Percentiles rank a stretch among this genome's conserved stretches.
phyloP scores from a whole-genome alignment of 1,284 basidiomycete species.

The Cystobasidium sp. region DNA sequence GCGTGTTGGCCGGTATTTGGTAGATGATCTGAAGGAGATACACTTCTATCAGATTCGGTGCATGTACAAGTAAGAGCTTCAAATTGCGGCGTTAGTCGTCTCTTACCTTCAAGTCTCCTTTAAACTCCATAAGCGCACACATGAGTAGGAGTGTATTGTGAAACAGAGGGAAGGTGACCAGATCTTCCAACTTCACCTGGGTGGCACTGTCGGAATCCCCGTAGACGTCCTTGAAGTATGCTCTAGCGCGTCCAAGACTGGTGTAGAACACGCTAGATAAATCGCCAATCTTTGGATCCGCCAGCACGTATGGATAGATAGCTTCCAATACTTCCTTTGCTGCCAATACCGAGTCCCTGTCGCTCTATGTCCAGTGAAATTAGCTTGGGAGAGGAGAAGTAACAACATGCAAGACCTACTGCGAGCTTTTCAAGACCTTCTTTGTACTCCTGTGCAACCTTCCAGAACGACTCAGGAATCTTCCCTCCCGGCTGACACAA shows the following conservation, averaged over 20 bases:
- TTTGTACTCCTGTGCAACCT: constrained; percentile 7
- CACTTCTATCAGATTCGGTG: not conserved
- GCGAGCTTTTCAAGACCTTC: constrained; percentile 6
- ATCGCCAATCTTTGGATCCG: constrained; percentile 16
- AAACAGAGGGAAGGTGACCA: constrained; percentile 15
- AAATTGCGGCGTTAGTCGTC: not conserved
- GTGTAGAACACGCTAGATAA: constrained; percentile 14
- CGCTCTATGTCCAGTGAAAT: not conserved
- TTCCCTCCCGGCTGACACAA: not conserved
- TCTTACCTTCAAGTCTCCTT: constrained; percentile 11
- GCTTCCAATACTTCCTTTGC: constrained; percentile 3
- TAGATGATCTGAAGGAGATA: not conserved
- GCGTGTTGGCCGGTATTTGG: constrained; percentile 12
- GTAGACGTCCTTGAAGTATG: constrained; percentile 6
- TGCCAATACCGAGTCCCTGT: not conserved
- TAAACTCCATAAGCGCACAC: constrained; percentile 23
- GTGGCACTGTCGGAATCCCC: not conserved
- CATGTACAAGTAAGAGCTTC: not conserved
- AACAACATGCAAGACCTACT: not conserved
- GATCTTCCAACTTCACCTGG: not conserved
- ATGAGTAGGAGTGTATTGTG: constrained; percentile 12
- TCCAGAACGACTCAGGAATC: constrained; percentile 14
- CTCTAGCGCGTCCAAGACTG: constrained; percentile 9
- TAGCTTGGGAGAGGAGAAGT: not conserved
- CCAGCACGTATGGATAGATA: constrained; percentile 9